Evolutionary conservation across 139 green algal species (phyloP), one percentile per base, ranked within the genome.

Genomic region (Pseudopediastrum boryanum): DNA sequence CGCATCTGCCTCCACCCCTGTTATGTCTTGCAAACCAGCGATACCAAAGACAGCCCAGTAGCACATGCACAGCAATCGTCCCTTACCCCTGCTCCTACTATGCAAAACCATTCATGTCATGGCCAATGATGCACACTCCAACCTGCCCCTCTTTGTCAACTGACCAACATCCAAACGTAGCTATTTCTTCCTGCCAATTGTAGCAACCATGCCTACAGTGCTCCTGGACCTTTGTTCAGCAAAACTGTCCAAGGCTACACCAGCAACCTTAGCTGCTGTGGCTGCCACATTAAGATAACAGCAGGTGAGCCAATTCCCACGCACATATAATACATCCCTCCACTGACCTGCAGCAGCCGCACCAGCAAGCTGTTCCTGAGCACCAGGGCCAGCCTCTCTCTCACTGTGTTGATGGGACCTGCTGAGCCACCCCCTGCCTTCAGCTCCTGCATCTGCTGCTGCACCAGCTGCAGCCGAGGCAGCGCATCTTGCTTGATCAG

Each of bases 401-500:
- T 46, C 19, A 69, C 44, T 7, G 23, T 10, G 21, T 21, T 5
- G 21, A 36, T 6, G 9, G 64, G 54, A 1, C 69, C 39, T 52
- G 31, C 25, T 13, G n/a, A 36, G 19, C 16, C 3, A 9, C n/a
- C 54, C 13, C 13, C 29, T 21, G 6, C 35, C 13, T 25, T 19
- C 21, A 6, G 9, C 7, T 8, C 29, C 8, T 42, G 46, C 71
- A 78, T 56, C 27, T 78, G 56, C 52, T 70, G 44, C 54, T 78
- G 54, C 68, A 78, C 68, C 38, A 56, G 54, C n/a, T 39, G 54
- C 54, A 70, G 52, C 0, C 71, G 54, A 9, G 43, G 23, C 21
- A 38, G 42, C 19, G 25, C 35, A 43, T 78, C 71, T 12, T 39
- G 54, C 42, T 68, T 41, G 54, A 78, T 54, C 54, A 78, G 54